Base-by-base conservation (phyloP, 371 early-diverging fungal genomes). In the Circinella umbellata region DNA sequence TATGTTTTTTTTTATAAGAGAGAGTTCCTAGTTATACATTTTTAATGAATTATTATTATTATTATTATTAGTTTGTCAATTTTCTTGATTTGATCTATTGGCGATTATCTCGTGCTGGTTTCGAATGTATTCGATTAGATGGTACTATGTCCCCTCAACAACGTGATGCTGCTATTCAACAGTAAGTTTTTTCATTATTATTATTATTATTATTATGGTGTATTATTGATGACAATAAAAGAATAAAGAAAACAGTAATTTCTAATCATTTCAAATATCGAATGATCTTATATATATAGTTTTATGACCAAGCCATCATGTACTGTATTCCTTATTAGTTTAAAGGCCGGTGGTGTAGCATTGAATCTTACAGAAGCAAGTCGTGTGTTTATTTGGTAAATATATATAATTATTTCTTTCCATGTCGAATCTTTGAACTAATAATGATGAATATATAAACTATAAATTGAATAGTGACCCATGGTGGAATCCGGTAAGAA, bases 311-410 rank as follows among this genome's bases (percentile, higher is more conserved):
- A 94, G 15, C 93, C 95, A 6, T 85, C 88, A 35, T 86, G 90
- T 61, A 97, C 96, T 0, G 94, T 96, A 35, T 97, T 98, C 73
- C 80, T 98, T 48, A 93, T 96, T 61, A 93, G 93, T 65, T 78
- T 98, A 14, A 94, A 94, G 72, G 98, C 98, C n/a, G 99, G 98
- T 38, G 98, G 98, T 61, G 94, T 98, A 8, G 99, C 98, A 1
- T 81, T 99, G 51, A 99, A 99, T 75, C 80, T 99, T 60, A 97
- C 96, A 1, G 97, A 96, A 71, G 99, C 99, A 1, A 93, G 92
- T 71, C 86, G 91, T 20, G 97, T 98, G 4, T 97, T 96, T 75
- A 85, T 95, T 54, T 89, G 89, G 57, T 57, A 57, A 57, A 42
- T 42, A 42, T 42, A 42, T 42, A 42, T 42, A 42, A 49, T 42